Evolutionary conservation across 2,329 filamentous ascomycete genomes (phyloP).

Genomic region (Purpureocillium takamizusanense): DNA sequence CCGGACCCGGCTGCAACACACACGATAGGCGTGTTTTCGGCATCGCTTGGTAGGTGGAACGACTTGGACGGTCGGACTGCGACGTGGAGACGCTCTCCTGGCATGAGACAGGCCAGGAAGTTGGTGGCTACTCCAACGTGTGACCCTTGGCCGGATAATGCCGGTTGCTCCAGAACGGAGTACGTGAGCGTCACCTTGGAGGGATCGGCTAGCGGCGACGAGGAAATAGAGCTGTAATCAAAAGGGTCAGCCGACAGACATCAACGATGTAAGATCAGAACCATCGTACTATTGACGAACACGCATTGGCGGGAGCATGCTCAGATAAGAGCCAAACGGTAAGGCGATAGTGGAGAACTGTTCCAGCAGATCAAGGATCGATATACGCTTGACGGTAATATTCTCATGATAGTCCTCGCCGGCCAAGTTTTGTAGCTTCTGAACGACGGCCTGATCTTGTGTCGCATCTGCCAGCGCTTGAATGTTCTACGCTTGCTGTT

Average conservation of each 20-base stretch:
- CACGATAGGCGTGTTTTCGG: slow-evolving; percentile 38
- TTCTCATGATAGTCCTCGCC: slow-evolving; percentile 37
- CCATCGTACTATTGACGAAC: slow-evolving; percentile 55
- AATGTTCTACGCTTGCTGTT: slow-evolving; percentile 19
- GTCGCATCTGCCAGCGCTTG: slow-evolving; percentile 37
- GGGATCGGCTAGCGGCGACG: slow-evolving; percentile 54
- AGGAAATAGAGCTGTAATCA: slow-evolving; percentile 54
- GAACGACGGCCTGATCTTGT: slow-evolving; percentile 31
- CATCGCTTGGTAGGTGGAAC: slow-evolving; percentile 39
- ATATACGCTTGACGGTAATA: slow-evolving; percentile 47
- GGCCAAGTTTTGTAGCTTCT: slow-evolving; percentile 36
- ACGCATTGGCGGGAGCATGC: slow-evolving; percentile 68
- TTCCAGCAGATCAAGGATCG: slow-evolving; percentile 62
- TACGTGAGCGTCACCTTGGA: slow-evolving; percentile 57
- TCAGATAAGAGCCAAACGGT: slow-evolving; percentile 57
- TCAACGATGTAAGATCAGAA: too few species aligned
- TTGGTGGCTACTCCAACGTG: slow-evolving; percentile 52
- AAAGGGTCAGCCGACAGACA: neutral
- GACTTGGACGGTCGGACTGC: slow-evolving; percentile 33
- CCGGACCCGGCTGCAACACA: slow-evolving; percentile 45
- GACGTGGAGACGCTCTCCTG: slow-evolving; percentile 38
- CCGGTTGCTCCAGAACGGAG: slow-evolving; percentile 50
- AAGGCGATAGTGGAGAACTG: slow-evolving; percentile 49
- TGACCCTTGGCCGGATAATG: slow-evolving; percentile 37
- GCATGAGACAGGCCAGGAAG: slow-evolving; percentile 43